Base-by-base conservation (phyloP, 176 grass and related monocot species). In the Rhynchospora pubera region DNA sequence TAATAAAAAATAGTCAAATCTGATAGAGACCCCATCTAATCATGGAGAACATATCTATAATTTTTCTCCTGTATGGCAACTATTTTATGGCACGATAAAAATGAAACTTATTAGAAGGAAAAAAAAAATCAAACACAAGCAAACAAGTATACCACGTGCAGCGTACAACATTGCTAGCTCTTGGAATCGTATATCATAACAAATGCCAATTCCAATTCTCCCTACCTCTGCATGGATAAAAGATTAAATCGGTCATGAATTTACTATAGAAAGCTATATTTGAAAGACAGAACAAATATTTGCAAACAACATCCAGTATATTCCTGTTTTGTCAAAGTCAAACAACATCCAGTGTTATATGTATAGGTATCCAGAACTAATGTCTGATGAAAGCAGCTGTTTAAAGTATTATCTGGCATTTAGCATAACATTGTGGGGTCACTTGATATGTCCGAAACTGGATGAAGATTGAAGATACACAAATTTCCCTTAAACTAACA, bases 121-220 rank as follows among this genome's bases (percentile, higher is more conserved):
- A 46, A 19, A 11, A 3, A n/a, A 26, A 80, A 52, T 72, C 51
- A 61, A 5, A 44, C 45, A 81, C 46, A 63, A 86, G 65, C 28
- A 13, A 30, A 34, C 26, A 56, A 69, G 42, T 23, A 65, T 75
- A 94, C 95, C 95, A 89, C 95, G 92, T 87, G 96, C 92, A 88
- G 96, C 92, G 86, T 95, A 99, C 44, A 99, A 45, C 91, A 99
- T 99, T 84, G 96, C 96, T 57, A 99, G 85, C 82, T 99, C 96
- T 79, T 95, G 91, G 76, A 99, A 99, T 59, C 92, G 89, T 32
- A 99, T 95, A 79, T 99, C 96, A 74, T 99, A 95, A 65, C 91
- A 99, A 90, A 99, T 95, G 34, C 96, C 96, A 65, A 99, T 88
- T 79, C 96, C 96, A 89, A 99, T 93, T 24, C 92, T 86, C 0